Evolutionary conservation across 768 basidiomycete genomes (phyloP), one percentile per base, ranked within the genome.

Genomic region (Collybia nuda): DNA sequence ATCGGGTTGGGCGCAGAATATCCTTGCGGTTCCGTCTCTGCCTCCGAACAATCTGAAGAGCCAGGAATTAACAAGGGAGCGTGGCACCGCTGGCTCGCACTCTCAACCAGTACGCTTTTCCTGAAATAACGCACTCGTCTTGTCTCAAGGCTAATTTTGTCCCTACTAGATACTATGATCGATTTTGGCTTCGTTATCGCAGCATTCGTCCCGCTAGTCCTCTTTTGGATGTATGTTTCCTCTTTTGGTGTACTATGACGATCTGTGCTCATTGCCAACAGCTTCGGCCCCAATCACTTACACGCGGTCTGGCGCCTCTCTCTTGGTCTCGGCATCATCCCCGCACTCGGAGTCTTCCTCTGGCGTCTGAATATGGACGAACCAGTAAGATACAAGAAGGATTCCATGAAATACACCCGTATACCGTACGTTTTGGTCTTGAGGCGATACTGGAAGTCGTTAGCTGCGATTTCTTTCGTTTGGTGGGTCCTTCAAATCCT

Each of bases 1-100:
- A 85, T 95, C 48, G 93, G 93, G 21, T 76, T 93, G 0, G 90
- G 92, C 4, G 90, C 88, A 3, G 90, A 91, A 64, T 95, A 94
- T 58, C 93, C 93, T 7, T 90, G 90, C 56, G 93, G 93, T 17
- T 88, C 86, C 0, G 90, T 93, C 7, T 88, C 92, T 6, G 87
- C 87, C 3, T 86, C 90, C 1, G 94, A 96, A 61, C 90, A 92
- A 59, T 88, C 92, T 0, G 94, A 97, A 64, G 88, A 90, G 63
- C 70, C 79, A 7, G 81, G 79, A 3, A 86, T 96, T 57, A 72
- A 66, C 52, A 91, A 88, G 69, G 82, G 84, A 44, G 77, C 87
- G 5, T 91, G 91, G 61, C 87, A 95, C 62, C 71, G 85, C 42
- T 90, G 92, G 82, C 85, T 96, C 61, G 84, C 87, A 4, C 77